Conservation (phyloP, 2,329 filamentous ascomycete species). For the Aureobasidium sp. region DNA sequence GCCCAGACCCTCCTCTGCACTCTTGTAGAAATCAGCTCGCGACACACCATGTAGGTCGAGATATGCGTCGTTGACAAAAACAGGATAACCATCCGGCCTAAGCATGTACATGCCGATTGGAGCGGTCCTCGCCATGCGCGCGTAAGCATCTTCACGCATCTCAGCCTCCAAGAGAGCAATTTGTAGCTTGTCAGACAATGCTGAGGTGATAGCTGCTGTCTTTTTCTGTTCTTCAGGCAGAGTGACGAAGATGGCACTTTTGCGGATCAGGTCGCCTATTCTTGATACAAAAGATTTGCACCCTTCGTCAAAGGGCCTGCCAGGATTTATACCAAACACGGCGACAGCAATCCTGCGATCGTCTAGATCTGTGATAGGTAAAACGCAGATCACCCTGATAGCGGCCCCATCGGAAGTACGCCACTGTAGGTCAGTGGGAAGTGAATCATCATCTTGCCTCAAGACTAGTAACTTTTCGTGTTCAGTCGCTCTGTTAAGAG, state of each 20-base stretch:
- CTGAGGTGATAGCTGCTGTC: slow-evolving; percentile 31
- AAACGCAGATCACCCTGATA: not conserved
- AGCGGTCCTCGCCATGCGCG: slow-evolving; percentile 33
- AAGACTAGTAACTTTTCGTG: slow-evolving; percentile 1
- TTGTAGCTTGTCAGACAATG: slow-evolving; percentile 31
- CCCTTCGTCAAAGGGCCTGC: slow-evolving; percentile 33
- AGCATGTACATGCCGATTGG: slow-evolving; percentile 32
- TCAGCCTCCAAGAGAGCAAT: slow-evolving; percentile 27
- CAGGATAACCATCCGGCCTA: slow-evolving; percentile 25
- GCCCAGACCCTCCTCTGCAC: slow-evolving; percentile 21
- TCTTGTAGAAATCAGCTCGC: slow-evolving; percentile 18
- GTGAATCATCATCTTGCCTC: not conserved
- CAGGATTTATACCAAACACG: slow-evolving; percentile 34
- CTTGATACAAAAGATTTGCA: slow-evolving; percentile 34
- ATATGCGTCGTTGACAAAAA: slow-evolving; percentile 37
- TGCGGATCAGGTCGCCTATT: slow-evolving; percentile 31
- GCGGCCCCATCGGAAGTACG: not conserved
- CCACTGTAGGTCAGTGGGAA: slow-evolving; percentile 11
- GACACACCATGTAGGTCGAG: slow-evolving; percentile 29
- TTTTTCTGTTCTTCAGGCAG: slow-evolving; percentile 7
- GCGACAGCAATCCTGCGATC: slow-evolving; percentile 34
- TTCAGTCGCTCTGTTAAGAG: slow-evolving; percentile 2
- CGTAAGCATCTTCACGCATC: slow-evolving; percentile 32
- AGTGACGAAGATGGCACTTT: slow-evolving; percentile 32
- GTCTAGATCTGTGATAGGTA: slow-evolving; percentile 23